Evolutionary conservation across 2,329 filamentous ascomycete species (phyloP).

Genomic region (Colletotrichum orbiculare): DNA sequence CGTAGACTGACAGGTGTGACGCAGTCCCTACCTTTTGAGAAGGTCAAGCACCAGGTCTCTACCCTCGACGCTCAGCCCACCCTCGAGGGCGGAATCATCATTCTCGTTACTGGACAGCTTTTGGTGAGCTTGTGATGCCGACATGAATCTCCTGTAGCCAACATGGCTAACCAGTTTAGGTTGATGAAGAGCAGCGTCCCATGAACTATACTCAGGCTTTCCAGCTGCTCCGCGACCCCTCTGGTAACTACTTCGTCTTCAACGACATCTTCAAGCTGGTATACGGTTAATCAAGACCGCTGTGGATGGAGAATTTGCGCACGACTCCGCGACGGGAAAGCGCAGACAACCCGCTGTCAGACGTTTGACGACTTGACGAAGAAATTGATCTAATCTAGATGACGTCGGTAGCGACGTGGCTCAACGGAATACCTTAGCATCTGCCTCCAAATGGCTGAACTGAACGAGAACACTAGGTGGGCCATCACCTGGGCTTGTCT

Average conservation of each 20-base stretch:
- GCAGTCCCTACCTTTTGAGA: constrained; percentile 76
- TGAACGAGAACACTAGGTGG: too few relatives aligned
- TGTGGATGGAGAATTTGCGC: neutral
- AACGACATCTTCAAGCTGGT: constrained; percentile 97
- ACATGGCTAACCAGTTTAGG: constrained; percentile 58
- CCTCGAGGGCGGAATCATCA: constrained; percentile 77
- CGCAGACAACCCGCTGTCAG: neutral
- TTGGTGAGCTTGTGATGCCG: constrained; percentile 66
- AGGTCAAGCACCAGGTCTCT: constrained; percentile 80
- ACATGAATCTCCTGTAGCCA: neutral
- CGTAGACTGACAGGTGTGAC: constrained; percentile 15
- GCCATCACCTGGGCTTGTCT: too few relatives aligned
- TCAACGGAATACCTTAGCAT: too few relatives aligned
- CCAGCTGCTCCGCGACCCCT: constrained; percentile 78
- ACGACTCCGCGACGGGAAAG: neutral
- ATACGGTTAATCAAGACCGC: constrained; percentile 61
- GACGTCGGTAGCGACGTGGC: neutral
- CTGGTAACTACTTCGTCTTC: constrained; percentile 83
- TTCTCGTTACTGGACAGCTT: constrained; percentile 89
- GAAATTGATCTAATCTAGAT: neutral
- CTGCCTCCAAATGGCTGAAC: too few relatives aligned
- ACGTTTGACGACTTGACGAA: neutral
- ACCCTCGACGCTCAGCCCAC: constrained; percentile 89
- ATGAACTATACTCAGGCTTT: constrained; percentile 95
- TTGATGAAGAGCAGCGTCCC: constrained; percentile 85